Evolutionary conservation across 306 rosid genomes (phyloP).

Genomic region (Gastrolobium villosum): DNA sequence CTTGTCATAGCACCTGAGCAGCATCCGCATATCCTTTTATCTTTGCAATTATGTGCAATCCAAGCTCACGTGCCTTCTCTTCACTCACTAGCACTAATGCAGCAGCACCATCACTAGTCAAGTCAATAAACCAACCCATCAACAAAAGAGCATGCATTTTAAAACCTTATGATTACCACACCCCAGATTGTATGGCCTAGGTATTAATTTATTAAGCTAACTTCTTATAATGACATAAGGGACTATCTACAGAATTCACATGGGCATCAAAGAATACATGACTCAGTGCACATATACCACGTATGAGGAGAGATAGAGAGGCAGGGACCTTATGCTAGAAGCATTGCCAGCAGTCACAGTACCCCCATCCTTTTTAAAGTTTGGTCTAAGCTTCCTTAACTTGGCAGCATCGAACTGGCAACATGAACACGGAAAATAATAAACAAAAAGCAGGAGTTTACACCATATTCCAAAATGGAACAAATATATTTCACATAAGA

Average conservation of each 20-base stretch:
- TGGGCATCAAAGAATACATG: slow-evolving; percentile 9
- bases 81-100: slow-evolving; percentile 94
- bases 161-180: slow-evolving; percentile 31
- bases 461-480: slow-evolving; percentile 29
- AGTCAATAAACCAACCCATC: slow-evolving; percentile 50
- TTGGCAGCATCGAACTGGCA: slow-evolving; percentile 89
- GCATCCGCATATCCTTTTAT: slow-evolving; percentile 94
- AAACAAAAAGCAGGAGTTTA: slow-evolving; percentile 29
- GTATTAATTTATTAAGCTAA: slow-evolving; percentile 3
- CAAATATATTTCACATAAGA: slow-evolving; percentile 39
- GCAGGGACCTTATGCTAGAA: slow-evolving; percentile 74
- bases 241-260: slow-evolving; percentile 25
- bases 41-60: slow-evolving; percentile 85
- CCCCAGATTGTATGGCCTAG: slow-evolving; percentile 30
- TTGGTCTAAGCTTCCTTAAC: slow-evolving; percentile 82
- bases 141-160: slow-evolving; percentile 36
- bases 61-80: slow-evolving; percentile 81
- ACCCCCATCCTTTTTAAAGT: slow-evolving; percentile 83
- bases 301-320: slow-evolving; percentile 17
- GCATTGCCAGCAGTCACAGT: slow-evolving; percentile 97
- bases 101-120: slow-evolving; percentile 92
- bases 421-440: slow-evolving; percentile 34
- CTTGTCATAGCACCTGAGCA: slow-evolving; percentile 73
- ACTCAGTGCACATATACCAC: neutral
- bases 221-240: slow-evolving; percentile 4